These are phyloP conservation scores for Ananas comosus DNA, from an alignment of 176 grass and related monocot genomes.

Conservation along the genomic window DNA sequence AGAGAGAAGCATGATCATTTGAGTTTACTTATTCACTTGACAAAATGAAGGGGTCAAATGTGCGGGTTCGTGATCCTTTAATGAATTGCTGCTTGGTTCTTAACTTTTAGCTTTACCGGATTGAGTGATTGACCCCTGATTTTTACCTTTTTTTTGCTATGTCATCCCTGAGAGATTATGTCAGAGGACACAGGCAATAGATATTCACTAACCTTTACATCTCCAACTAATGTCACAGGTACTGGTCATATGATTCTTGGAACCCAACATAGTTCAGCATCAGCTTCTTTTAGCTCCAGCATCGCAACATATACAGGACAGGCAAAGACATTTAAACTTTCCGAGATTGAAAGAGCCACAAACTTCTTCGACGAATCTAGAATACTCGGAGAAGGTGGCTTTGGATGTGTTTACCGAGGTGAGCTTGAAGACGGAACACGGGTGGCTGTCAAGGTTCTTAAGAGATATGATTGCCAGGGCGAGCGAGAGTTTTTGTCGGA, in stretches of 20 bases:
- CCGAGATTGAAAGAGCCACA: constrained; percentile 76
- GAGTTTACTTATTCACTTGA: background rate
- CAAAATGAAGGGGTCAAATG: background rate
- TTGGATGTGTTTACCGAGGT: constrained; percentile 81
- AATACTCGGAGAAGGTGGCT: constrained; percentile 92
- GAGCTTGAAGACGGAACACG: constrained; percentile 60
- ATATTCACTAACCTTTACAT: background rate
- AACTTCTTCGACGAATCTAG: constrained; percentile 60
- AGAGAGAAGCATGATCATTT: background rate
- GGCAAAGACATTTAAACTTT: constrained; percentile 60
- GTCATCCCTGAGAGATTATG: too few relatives aligned
- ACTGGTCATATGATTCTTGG: constrained; percentile 45
- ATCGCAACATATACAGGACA: constrained; percentile 59
- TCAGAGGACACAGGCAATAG: too few relatives aligned
- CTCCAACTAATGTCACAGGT: constrained; percentile 28
- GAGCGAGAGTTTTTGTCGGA: constrained; percentile 89
- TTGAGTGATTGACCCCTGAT: too few relatives aligned
- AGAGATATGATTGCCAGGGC: constrained; percentile 69
- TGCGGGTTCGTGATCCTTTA: too few relatives aligned
- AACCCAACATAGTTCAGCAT: constrained; percentile 51
- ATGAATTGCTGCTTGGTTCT: too few relatives aligned
- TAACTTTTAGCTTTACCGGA: too few relatives aligned
- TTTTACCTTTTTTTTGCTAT: too few relatives aligned
- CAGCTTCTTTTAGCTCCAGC: constrained; percentile 63
- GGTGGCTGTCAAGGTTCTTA: constrained; percentile 92